phyloP scores from a whole-genome alignment of 108 stramenopile genomes.

The Nitzschia sp. region DNA sequence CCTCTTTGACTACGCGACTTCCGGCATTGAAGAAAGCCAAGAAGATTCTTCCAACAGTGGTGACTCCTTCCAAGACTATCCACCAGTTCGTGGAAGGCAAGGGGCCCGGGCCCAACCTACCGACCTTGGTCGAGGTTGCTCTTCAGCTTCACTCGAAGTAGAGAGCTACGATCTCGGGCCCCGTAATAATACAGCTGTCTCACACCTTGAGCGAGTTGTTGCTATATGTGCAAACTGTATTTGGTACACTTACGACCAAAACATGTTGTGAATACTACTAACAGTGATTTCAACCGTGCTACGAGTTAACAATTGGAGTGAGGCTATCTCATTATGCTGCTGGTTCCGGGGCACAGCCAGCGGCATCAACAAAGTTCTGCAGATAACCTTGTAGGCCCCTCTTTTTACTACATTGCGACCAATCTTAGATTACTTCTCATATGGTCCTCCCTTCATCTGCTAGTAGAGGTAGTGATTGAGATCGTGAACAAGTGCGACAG shows the following conservation, averaged over 20 bases:
- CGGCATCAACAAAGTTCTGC: background rate
- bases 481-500: background rate
- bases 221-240: background rate
- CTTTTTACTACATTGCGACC: background rate
- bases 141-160: constrained; percentile 14
- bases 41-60: constrained; percentile 8
- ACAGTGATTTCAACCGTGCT: background rate
- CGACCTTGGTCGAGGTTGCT: constrained; percentile 37
- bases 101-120: constrained; percentile 36
- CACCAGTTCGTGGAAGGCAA: constrained; percentile 1
- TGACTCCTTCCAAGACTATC: constrained; percentile 26
- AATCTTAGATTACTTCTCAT: background rate
- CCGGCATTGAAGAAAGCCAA: constrained; percentile 20
- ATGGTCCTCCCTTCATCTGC: too few relatives aligned
- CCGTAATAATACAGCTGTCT: background rate
- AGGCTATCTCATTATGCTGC: background rate
- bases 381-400: background rate
- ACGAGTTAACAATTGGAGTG: background rate
- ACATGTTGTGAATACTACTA: background rate
- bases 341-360: background rate
- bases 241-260: background rate
- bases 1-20: constrained; percentile 13
- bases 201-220: background rate
- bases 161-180: background rate
- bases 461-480: background rate